Conservation (phyloP, 257 asterid species). For the Agastache rugosa region DNA sequence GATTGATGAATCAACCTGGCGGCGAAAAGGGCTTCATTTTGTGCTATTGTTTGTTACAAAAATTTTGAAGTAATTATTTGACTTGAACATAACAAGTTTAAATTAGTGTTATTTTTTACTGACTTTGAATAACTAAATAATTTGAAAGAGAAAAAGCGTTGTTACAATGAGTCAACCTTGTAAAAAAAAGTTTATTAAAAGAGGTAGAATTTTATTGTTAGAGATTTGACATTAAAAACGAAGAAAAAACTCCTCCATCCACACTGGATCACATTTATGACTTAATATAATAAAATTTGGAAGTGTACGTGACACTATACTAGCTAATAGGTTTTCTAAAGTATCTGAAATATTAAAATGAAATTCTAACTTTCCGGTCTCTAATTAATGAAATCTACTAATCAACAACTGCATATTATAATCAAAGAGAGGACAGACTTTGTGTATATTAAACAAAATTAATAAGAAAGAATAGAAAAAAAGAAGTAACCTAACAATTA, state of each 20-base stretch:
- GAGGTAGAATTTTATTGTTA: conserved; percentile 3
- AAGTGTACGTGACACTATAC: neutral
- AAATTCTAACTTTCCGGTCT: neutral
- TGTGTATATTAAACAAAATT: neutral
- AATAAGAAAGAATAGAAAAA: neutral
- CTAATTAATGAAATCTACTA: conserved; percentile 8
- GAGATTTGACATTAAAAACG: conserved; percentile 31
- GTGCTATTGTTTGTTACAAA: neutral
- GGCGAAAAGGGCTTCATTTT: conserved; percentile 10
- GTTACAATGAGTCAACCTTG: conserved; percentile 34
- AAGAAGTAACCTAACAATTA: neutral
- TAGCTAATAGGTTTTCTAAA: neutral
- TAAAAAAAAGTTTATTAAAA: neutral
- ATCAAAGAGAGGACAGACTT: neutral
- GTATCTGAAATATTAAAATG: conserved; percentile 16
- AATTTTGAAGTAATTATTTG: conserved; percentile 27
- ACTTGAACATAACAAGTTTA: conserved; percentile 21
- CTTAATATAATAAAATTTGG: neutral
- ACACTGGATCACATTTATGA: neutral
- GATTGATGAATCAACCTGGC: conserved; percentile 23
- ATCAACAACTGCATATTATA: conserved; percentile 30
- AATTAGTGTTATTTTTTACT: neutral
- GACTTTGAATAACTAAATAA: conserved; percentile 10
- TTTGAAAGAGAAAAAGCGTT: neutral
- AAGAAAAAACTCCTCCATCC: conserved; percentile 3